Evolutionary conservation across 108 stramenopile genomes (phyloP), one percentile per base, ranked within the genome.

Genomic region (Asterionellopsis glacialis): DNA sequence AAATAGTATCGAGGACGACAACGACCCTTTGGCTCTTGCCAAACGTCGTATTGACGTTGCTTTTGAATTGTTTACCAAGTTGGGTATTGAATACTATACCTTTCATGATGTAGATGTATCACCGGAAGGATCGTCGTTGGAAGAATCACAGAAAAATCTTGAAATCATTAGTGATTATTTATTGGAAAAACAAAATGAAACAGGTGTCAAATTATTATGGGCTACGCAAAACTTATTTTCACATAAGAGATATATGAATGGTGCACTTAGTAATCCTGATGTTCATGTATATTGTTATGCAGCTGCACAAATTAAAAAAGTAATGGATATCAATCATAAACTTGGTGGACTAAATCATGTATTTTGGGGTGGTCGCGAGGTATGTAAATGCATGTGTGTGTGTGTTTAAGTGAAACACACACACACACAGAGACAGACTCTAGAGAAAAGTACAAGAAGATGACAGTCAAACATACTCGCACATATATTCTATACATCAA

Each of bases 351-450:
- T 62, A 57, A 76, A 79, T 54, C 68, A 78, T 48, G 84, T 85
- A 7, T 85, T 81, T 65, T 85, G 84, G 84, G 84, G 84, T 44
- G 84, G 84, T 1, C 68, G 84, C 44, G 84, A 81, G 64, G 80
- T 76, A 43, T 81, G 73, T 51, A 51, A 65, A 44, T 49, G 21
- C 56, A 24, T 70, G 10, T 47, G 7, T 55, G 22, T 23, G 7
- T 24, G 26, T n/a, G n/a, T n/a, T n/a, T n/a, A n/a, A n/a, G n/a
- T n/a, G n/a, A n/a, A n/a, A n/a, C n/a, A n/a, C n/a, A n/a, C n/a
- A n/a, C n/a, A n/a, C n/a, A n/a, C n/a, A n/a, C n/a, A n/a, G n/a
- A n/a, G n/a, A n/a, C n/a, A n/a, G n/a, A n/a, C n/a, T n/a, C n/a
- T n/a, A n/a, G n/a, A n/a, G n/a, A n/a, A n/a, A n/a, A n/a, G n/a